A percentile compares a stretch with the other conserved stretches of the same genome.
These are phyloP conservation scores for Pisolithus orientalis DNA, from an alignment of 768 basidiomycete genomes.

Conservation along the genomic window DNA sequence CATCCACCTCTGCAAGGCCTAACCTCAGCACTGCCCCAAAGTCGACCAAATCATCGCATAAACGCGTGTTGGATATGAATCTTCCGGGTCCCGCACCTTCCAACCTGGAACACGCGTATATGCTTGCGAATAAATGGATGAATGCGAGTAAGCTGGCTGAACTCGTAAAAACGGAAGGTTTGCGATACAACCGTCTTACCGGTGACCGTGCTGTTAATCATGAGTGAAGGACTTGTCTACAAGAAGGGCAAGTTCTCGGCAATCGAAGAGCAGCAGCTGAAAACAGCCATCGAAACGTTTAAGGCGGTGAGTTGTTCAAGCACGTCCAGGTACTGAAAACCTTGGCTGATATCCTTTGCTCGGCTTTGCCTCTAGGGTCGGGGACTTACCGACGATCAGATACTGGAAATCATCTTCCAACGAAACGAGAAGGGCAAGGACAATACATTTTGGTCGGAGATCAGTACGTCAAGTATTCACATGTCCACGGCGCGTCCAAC, in stretches of 20 bases:
- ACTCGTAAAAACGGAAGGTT: constrained; percentile 65
- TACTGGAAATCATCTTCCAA: constrained; percentile 63
- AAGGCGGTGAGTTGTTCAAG: constrained; percentile 40
- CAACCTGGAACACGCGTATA: constrained; percentile 53
- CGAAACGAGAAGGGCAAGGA: constrained; percentile 56
- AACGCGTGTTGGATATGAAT: constrained; percentile 38
- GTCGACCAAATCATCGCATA: constrained; percentile 29
- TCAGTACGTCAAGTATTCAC: constrained; percentile 45
- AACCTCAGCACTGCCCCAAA: constrained; percentile 37
- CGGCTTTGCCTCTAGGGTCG: constrained; percentile 34
- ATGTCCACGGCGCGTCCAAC: not conserved
- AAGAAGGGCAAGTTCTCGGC: constrained; percentile 86
- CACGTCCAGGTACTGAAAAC: not conserved
- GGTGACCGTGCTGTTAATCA: constrained; percentile 1
- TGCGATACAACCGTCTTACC: not conserved
- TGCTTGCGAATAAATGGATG: constrained; percentile 79
- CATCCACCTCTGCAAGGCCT: constrained; percentile 35
- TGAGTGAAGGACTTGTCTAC: constrained; percentile 62
- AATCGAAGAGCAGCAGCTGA: constrained; percentile 64
- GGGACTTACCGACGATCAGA: constrained; percentile 45
- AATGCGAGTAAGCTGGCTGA: constrained; percentile 61
- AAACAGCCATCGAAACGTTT: constrained; percentile 58
- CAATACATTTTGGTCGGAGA: constrained; percentile 71
- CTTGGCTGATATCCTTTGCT: not conserved
- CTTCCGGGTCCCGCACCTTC: constrained; percentile 35